These are phyloP conservation scores for Hyparrhenia diplandra DNA, from an alignment of 176 grass and related monocot species.

Conservation along the genomic window DNA sequence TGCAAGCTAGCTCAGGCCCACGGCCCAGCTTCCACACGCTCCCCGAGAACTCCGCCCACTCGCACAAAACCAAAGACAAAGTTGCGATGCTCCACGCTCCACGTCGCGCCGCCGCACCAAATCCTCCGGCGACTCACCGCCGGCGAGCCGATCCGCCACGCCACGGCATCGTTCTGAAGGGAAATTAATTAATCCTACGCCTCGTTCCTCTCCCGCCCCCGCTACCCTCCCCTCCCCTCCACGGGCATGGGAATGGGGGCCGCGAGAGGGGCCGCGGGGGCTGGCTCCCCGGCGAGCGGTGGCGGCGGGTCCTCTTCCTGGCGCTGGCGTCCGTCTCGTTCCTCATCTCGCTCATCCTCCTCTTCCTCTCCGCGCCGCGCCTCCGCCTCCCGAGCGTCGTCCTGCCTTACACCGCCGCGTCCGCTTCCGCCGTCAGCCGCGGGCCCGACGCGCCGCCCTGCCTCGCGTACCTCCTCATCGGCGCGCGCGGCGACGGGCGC, in stretches of 20 bases:
- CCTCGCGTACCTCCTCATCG: conserved; percentile 72
- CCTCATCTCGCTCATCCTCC: conserved; percentile 55
- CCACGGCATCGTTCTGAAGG: neutral
- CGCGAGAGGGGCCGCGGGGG: conserved; percentile 2
- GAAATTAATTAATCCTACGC: neutral
- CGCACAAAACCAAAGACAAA: conserved; percentile 14
- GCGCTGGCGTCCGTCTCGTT: conserved; percentile 39
- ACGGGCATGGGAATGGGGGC: conserved; percentile 11
- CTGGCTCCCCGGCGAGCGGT: conserved; percentile 29
- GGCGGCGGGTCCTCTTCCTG: conserved; percentile 39
- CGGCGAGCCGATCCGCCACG: conserved; percentile 12
- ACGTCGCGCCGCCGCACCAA: conserved; percentile 7
- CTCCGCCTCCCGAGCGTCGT: conserved; percentile 38
- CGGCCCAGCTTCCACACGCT: neutral
- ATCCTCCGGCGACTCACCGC: conserved; percentile 27
- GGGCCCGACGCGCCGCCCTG: conserved; percentile 41
- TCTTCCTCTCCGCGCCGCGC: conserved; percentile 45
- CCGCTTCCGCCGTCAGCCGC: conserved; percentile 6
- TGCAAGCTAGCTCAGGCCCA: neutral
- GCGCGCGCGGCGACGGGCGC: conserved; percentile 44
- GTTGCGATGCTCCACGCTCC: neutral
- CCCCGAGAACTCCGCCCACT: conserved; percentile 12
- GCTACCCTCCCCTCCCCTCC: neutral
- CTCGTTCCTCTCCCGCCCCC: neutral
- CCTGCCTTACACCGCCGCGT: neutral